Percentiles rank a stretch among this genome's conserved stretches.
Evolutionary conservation across 441 rosid species (phyloP).

Genomic region (Pelargonium exstipulatum): DNA sequence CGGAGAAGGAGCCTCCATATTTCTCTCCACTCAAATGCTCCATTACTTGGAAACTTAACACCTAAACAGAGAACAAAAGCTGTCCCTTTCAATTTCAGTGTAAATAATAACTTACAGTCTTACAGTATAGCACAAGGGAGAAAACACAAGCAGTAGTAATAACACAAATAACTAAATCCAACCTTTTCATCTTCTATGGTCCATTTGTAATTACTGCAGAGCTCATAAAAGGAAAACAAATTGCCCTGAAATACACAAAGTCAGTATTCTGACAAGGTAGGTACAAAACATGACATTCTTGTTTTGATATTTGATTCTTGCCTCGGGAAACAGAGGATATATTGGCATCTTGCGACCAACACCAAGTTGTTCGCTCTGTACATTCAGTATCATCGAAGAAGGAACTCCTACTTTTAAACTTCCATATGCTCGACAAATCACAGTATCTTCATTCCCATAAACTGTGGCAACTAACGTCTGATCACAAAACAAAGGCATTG

Average conservation of each 20-base stretch:
- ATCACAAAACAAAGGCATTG: conserved; percentile 23
- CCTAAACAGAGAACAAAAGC: conserved; percentile 36
- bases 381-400: conserved; percentile 50
- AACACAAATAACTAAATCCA: conserved; percentile 14
- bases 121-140: neutral
- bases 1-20: conserved; percentile 29
- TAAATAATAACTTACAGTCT: conserved; percentile 6
- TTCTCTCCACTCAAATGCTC: conserved; percentile 29
- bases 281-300: conserved; percentile 16
- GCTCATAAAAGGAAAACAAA: conserved; percentile 76
- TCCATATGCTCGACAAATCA: conserved; percentile 65
- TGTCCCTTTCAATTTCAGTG: conserved; percentile 11
- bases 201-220: conserved; percentile 76
- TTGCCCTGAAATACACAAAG: conserved; percentile 55
- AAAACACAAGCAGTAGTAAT: conserved; percentile 22
- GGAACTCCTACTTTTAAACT: conserved; percentile 72
- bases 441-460: conserved; percentile 51
- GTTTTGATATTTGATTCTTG: conserved; percentile 38
- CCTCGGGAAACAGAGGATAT: conserved; percentile 78
- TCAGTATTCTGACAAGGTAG: conserved; percentile 24
- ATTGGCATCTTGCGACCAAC: conserved; percentile 69
- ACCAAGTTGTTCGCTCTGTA: conserved; percentile 79
- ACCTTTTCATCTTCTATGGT: conserved; percentile 74
- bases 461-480: conserved; percentile 68
- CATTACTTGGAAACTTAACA: conserved; percentile 41